Conservation (phyloP, 2,329 filamentous ascomycete species). For the Colletotrichum spinosum region DNA sequence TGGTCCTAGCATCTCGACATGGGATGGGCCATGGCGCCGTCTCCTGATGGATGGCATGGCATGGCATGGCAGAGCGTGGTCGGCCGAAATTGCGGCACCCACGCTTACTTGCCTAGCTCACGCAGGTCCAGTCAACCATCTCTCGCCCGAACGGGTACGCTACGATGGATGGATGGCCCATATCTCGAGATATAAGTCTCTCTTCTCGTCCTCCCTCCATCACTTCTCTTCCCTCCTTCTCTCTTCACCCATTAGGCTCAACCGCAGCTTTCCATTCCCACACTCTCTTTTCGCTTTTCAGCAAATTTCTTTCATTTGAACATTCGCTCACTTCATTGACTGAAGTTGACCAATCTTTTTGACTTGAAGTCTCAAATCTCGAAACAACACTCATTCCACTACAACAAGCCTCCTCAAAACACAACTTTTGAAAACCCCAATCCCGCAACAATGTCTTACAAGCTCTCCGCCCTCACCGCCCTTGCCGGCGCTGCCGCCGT, state of each 20-base stretch:
- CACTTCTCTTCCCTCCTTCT: too few relatives aligned
- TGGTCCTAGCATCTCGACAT: constrained; percentile 20
- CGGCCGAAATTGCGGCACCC: constrained; percentile 30
- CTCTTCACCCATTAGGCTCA: constrained; percentile 32
- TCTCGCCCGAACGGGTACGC: background rate
- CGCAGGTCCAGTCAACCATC: background rate
- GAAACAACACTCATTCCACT: constrained; percentile 10
- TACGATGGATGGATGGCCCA: constrained; percentile 4
- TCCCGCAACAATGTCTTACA: constrained; percentile 41
- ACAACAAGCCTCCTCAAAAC: constrained; percentile 2
- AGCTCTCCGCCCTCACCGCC: constrained; percentile 38
- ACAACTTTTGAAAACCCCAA: constrained; percentile 26
- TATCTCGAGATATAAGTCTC: constrained; percentile 36
- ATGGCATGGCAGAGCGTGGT: background rate
- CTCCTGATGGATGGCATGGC: constrained; percentile 17
- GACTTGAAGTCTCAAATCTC: constrained; percentile 31
- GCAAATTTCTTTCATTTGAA: constrained; percentile 35
- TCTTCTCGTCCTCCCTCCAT: constrained; percentile 12
- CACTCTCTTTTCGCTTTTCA: constrained; percentile 35
- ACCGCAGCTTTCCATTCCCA: constrained; percentile 35
- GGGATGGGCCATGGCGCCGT: constrained; percentile 26
- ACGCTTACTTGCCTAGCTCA: constrained; percentile 15
- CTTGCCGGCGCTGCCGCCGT: constrained; percentile 42
- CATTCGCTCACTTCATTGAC: constrained; percentile 37
- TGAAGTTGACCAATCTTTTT: constrained; percentile 33